A percentile compares a stretch with the other conserved stretches of the same genome.
phyloP scores from a whole-genome alignment of 768 basidiomycete genomes.

The Pleurotus sapidus region DNA sequence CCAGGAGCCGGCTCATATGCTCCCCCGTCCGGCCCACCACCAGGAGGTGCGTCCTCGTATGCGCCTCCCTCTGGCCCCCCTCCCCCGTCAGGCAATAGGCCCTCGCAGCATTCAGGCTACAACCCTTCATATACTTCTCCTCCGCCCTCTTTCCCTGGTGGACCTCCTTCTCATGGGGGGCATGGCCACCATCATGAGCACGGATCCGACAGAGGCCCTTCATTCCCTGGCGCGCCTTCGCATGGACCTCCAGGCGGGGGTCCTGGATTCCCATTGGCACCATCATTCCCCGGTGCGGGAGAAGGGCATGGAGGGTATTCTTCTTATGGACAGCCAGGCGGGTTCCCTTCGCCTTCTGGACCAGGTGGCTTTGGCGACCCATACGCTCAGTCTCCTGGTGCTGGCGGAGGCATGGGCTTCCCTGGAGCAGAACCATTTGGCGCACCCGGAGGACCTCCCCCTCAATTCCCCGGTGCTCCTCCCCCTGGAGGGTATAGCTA shows the following conservation, averaged over 20 bases:
- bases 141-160: conserved; percentile 27
- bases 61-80: conserved; percentile 1
- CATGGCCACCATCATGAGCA: conserved; percentile 18
- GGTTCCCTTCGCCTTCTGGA: conserved; percentile 11
- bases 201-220: conserved; percentile 16
- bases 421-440: conserved; percentile 32
- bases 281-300: conserved; percentile 9
- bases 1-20: conserved; percentile 8
- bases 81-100: background rate
- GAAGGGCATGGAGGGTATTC: conserved; percentile 1
- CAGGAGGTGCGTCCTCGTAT: conserved; percentile 1
- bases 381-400: conserved; percentile 14
- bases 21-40: conserved; percentile 15
- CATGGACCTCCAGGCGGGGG: conserved; percentile 6
- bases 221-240: conserved; percentile 24
- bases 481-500: too few relatives aligned
- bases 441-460: conserved; percentile 16
- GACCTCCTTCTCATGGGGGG: conserved; percentile 9
- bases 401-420: conserved; percentile 28
- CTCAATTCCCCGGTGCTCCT: conserved; percentile 15
- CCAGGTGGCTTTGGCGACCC: conserved; percentile 13
- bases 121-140: conserved; percentile 9
- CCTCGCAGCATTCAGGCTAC: conserved; percentile 3
- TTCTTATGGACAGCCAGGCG: conserved; percentile 13
- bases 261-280: conserved; percentile 6